These are phyloP conservation scores for Orbilia blumenaviensis DNA, from an alignment of 2,329 filamentous ascomycete species.

Conservation along the genomic window DNA sequence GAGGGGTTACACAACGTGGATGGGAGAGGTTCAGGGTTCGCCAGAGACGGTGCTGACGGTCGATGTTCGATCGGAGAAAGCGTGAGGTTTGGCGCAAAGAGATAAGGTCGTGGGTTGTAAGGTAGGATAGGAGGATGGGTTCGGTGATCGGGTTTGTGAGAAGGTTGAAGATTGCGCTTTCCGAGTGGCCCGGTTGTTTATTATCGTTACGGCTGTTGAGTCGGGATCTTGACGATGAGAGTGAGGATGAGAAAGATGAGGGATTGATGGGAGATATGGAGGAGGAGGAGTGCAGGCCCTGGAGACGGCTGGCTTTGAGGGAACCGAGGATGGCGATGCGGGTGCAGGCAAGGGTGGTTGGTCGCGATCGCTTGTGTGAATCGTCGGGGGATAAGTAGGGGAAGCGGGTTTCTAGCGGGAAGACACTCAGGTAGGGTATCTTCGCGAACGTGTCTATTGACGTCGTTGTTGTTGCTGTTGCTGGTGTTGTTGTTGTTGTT, in stretches of 20 bases:
- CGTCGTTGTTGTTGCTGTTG: too few relatives aligned
- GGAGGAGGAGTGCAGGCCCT: neutral
- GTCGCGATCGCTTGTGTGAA: slow-evolving; percentile 14
- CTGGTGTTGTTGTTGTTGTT: too few relatives aligned
- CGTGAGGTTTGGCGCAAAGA: slow-evolving; percentile 41
- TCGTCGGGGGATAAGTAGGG: slow-evolving; percentile 44
- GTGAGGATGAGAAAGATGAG: too few relatives aligned
- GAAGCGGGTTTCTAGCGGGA: slow-evolving; percentile 42
- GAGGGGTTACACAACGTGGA: neutral
- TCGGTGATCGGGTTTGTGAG: slow-evolving; percentile 38
- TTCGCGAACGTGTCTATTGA: slow-evolving; percentile 23
- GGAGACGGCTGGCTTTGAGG: slow-evolving; percentile 39
- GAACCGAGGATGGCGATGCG: slow-evolving; percentile 49
- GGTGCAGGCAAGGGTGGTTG: slow-evolving; percentile 35
- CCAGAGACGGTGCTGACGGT: slow-evolving; percentile 41
- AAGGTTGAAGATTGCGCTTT: slow-evolving; percentile 24
- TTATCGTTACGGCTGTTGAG: neutral
- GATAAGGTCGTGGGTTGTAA: slow-evolving; percentile 40
- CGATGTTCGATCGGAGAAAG: slow-evolving; percentile 29
- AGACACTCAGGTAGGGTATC: slow-evolving; percentile 38
- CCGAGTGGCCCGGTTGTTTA: neutral
- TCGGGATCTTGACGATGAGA: too few relatives aligned
- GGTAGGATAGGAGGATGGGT: slow-evolving; percentile 27
- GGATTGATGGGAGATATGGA: neutral
- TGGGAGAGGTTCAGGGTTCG: slow-evolving; percentile 37